Base-by-base conservation (phyloP, 1,139 yeast species). In the Kodamaea fungicola region DNA sequence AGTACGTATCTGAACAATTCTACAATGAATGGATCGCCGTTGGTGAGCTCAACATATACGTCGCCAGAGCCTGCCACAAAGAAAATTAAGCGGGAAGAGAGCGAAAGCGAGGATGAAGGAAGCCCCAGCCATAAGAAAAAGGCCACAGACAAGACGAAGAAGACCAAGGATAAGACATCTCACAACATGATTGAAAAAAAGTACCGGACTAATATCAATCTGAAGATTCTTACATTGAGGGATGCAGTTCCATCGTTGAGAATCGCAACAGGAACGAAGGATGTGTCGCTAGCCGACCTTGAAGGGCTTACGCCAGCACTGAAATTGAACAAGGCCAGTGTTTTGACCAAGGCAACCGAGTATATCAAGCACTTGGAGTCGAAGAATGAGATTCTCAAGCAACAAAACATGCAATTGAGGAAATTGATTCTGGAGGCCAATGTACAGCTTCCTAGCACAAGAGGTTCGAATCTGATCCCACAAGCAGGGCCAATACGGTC, bases 221-320 rank as follows among this genome's bases (percentile, higher is more conserved):
- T 83, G 42, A 83, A 83, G 61, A 83, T 84, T 35, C 56, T 79
- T 39, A 82, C 81, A 39, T 73, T 84, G 33, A 65, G 90, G 46
- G 88, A 84, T 49, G 85, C 86, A 30, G 92, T 84, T 21, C 94
- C 94, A 2, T 66, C 83, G 2, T 64, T 78, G 37, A 62, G 80
- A 42, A 73, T 76, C 23, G 67, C 67, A 39, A 66, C 65, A 12
- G 74, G 75, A 12, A 54, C 57, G 22, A 67, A 61, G 37, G 68
- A 68, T 40, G 57, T 66, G 22, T 55, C 64, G 9, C 47, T 68
- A 29, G 66, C 70, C 7, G 83, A 82, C 44, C 65, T 89, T 44
- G 96, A 88, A 51, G 96, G 96, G 2, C 71, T 89, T 41, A 74
- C 82, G n/a, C 96, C 96, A 0, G 95, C 96, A 3, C 68, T 78